A percentile compares a stretch with the other conserved stretches of the same genome.
Conservation (phyloP, 495 filamentous ascomycete genomes). For the Apiosordaria backusii region DNA sequence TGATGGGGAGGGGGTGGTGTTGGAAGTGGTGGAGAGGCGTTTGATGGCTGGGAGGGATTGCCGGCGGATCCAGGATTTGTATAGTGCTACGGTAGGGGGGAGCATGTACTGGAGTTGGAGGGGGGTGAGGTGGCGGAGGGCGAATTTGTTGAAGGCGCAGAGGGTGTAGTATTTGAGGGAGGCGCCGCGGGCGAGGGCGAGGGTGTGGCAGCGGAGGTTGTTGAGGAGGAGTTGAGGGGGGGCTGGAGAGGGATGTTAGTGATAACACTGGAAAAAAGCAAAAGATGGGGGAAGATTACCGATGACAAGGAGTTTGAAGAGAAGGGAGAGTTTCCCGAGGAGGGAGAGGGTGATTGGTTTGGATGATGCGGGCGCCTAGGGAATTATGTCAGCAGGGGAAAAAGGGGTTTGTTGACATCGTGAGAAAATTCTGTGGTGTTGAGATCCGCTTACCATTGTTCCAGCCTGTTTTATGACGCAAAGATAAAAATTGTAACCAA, state of each 20-base stretch:
- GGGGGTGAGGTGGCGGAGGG: conserved; percentile 15
- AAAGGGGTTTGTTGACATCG: neutral
- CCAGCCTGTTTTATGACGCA: neutral
- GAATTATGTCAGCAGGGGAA: neutral
- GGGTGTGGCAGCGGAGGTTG: conserved; percentile 16
- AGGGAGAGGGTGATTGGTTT: conserved; percentile 5
- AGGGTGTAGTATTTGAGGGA: conserved; percentile 16
- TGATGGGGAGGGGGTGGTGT: neutral
- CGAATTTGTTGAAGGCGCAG: conserved; percentile 24
- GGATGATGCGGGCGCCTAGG: neutral
- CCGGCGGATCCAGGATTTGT: conserved; percentile 18
- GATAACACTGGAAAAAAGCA: neutral
- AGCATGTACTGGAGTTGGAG: conserved; percentile 20
- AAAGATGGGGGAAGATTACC: conserved; percentile 5
- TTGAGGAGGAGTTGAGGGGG: conserved; percentile 21
- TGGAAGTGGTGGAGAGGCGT: conserved; percentile 9
- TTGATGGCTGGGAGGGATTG: conserved; percentile 5
- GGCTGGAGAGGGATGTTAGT: conserved; percentile 5
- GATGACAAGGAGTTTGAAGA: conserved; percentile 15
- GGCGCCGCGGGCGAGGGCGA: conserved; percentile 21
- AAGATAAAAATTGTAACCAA: neutral
- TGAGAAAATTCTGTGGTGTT: neutral
- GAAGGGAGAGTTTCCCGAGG: conserved; percentile 8
- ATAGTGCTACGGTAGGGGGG: conserved; percentile 12
- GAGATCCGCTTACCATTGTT: conserved; percentile 7